Evolutionary conservation across 176 grass and related monocot genomes (phyloP), one percentile per base, ranked within the genome.

Genomic region (Metroxylon sagu): DNA sequence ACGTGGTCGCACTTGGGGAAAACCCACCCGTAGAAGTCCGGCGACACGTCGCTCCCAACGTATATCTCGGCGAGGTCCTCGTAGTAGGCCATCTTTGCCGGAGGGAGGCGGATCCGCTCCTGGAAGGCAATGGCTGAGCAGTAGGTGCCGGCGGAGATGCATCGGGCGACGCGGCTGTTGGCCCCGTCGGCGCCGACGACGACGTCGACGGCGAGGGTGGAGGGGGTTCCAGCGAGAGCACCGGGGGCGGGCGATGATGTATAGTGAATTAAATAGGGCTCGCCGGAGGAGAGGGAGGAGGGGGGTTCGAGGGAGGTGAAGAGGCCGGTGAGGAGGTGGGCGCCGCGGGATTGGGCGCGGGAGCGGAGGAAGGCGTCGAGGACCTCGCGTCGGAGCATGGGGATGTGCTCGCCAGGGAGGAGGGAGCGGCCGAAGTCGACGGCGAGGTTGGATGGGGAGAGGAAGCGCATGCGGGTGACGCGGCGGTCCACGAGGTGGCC

Each of bases 1-100:
- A 97, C 87, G 67, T 97, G 92, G 72, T 97, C 92, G 73, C 92
- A 91, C 60, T 88, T 91, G 59, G 92, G 92, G 81, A 97, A 97
- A 53, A 97, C 92, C 84, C 92, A 97, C 19, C 68, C 92, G 69
- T 97, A 97, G 81, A 91, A 97, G 66, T 97, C 92, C 6, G 87
- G 92, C 2, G 92, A 91, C 14, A 97, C 87, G 80, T 91, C 87
- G 7, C 54, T 68, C 55, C 92, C 92, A 19, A 97, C 69, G 84
- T 97, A 97, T 81, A 97, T 97, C 81, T 97, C 92, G 0, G 92
- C 92, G 59, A 88, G 87, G 69, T 96, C 92, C 50, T 82, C 76
- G 78, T 96, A 96, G 68, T 83, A 76, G 1, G 58, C 60, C 92
- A 96, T 96, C 48, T 57, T 66, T 25, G 60, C 67, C 31, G 77